Percentiles rank a stretch among this genome's conserved stretches.
phyloP scores from a whole-genome alignment of 257 asterid genomes.

The Euphrasia confusa region DNA sequence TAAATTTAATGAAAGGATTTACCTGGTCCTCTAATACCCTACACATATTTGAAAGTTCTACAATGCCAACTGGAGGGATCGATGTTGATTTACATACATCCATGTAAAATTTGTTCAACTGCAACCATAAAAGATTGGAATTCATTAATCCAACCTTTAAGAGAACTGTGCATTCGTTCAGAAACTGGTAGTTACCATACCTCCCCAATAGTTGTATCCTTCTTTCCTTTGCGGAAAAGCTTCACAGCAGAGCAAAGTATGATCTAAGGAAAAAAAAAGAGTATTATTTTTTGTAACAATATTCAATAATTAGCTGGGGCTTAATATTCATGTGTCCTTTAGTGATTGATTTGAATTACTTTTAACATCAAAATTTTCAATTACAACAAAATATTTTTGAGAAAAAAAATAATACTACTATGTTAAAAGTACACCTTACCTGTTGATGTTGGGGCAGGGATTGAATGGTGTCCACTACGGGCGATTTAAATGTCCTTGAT shows the following conservation, averaged over 20 bases:
- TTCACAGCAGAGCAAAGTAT: conserved; percentile 95
- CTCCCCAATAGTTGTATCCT: conserved; percentile 87
- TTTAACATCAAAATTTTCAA: conserved; percentile 2
- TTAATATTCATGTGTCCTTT: background rate
- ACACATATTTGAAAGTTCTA: conserved; percentile 87
- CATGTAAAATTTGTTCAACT: conserved; percentile 65
- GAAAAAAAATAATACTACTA: background rate
- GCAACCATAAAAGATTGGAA: conserved; percentile 23
- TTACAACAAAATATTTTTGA: background rate
- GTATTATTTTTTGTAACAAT: background rate
- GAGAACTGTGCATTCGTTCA: background rate
- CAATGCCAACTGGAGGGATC: conserved; percentile 73
- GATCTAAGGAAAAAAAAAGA: conserved; percentile 41
- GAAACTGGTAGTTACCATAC: conserved; percentile 35
- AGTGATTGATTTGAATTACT: conserved; percentile 7
- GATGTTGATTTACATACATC: conserved; percentile 76
- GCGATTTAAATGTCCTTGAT: conserved; percentile 74
- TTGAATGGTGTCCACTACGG: conserved; percentile 74
- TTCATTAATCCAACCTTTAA: background rate
- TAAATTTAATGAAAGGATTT: conserved; percentile 9
- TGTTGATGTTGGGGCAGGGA: conserved; percentile 99
- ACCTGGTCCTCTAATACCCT: conserved; percentile 95
- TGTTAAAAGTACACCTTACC: conserved; percentile 36
- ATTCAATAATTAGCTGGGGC: background rate
- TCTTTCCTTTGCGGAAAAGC: conserved; percentile 74